phyloP scores from a whole-genome alignment of 1,284 basidiomycete species.

The Pseudozyma thailandica region DNA sequence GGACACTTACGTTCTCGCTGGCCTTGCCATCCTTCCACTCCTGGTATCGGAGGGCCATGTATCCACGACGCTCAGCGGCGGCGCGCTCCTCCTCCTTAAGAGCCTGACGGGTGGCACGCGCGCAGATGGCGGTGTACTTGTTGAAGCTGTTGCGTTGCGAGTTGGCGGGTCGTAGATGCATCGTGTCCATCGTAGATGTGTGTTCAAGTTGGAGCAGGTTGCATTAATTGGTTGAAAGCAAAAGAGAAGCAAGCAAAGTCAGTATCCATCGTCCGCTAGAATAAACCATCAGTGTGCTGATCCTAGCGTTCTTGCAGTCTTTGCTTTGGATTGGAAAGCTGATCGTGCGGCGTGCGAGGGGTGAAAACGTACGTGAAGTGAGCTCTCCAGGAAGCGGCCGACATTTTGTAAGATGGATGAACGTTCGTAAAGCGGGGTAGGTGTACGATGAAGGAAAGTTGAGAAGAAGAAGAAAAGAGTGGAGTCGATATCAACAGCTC shows the following conservation, averaged over 20 bases:
- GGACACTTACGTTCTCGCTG: conserved; percentile 63
- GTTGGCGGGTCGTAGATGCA: background rate
- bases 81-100: conserved; percentile 70
- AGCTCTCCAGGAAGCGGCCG: conserved; percentile 63
- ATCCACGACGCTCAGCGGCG: conserved; percentile 68
- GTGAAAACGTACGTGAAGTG: conserved; percentile 61
- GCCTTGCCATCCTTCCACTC: conserved; percentile 69
- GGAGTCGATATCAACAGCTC: conserved; percentile 18
- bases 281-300: no score
- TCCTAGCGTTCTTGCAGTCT: background rate
- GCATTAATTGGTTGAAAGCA: no score
- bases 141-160: conserved; percentile 66
- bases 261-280: no score
- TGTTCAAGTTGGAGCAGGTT: background rate
- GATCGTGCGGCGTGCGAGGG: background rate
- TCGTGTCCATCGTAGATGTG: background rate
- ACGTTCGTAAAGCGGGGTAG: conserved; percentile 6
- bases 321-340: background rate
- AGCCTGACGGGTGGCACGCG: conserved; percentile 68
- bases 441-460: conserved; percentile 2
- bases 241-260: no score
- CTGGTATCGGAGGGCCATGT: conserved; percentile 69
- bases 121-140: conserved; percentile 69
- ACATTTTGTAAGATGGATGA: conserved; percentile 42
- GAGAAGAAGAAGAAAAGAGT: conserved; percentile 8